Base-by-base conservation (phyloP, 371 early-diverging fungal species). In the Mucor racemosus region DNA sequence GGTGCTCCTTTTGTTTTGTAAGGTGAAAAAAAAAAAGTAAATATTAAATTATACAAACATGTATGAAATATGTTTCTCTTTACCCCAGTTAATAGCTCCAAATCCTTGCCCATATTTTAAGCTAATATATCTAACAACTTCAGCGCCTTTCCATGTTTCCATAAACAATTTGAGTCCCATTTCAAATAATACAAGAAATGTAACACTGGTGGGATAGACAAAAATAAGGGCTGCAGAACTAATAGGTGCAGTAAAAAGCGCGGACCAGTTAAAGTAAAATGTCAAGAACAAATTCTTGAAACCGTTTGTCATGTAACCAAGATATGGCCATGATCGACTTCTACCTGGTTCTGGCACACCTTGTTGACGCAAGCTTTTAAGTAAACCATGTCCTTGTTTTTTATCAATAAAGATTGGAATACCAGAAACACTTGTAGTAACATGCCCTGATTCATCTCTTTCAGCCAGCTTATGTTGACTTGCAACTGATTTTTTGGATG, bases 41-140 rank as follows among this genome's bases (percentile, higher is more conserved):
- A 46, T 19, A 53, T 39, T 26, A 53, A 9, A 34, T 1, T 17
- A 38, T 8, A 1, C 57, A 57, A 36, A 60, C 10, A 21, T 33
- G 9, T 10, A 8, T 13, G 17, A 1, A 26, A 26, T 26, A 26
- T 26, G 26, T 26, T 26, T 26, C 1, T 26, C 26, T n/a, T 70
- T 72, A 77, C 77, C 75, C 78, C 78, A 77, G 53, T 77, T 77
- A 34, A 77, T 70, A 11, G 76, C 69, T 21, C 76, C 64, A 58
- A 77, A 73, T 9, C 76, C 76, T 65, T 65, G 21, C n/a, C 76
- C 78, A 34, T 68, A 70, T 38, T 71, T 66, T 9, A 66, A 19
- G 39, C 71, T 68, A 5, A 71, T 50, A 31, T 70, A 69, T 8
- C 61, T 41, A 1, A 71, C 53, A 1, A 78, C 55, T 19, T 54